Conservation (phyloP, 78 protist genomes). For the Parvularia atlantis region DNA sequence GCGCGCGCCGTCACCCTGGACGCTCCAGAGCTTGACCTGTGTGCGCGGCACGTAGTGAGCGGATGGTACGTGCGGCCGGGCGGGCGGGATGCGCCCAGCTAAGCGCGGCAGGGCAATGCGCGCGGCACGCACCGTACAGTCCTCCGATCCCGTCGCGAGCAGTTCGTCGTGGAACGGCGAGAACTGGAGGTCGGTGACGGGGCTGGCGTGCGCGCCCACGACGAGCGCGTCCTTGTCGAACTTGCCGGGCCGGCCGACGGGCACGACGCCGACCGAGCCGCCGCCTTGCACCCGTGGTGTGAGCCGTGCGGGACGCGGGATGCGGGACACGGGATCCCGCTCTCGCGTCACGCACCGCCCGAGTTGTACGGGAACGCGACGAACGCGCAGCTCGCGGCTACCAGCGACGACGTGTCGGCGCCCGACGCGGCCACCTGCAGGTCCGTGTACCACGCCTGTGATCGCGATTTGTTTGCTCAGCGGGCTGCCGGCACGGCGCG, state of each 20-base stretch:
- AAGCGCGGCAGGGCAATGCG: no score
- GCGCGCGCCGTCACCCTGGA: conserved; percentile 33
- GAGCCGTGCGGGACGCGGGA: no score
- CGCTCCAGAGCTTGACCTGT: no score
- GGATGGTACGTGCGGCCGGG: no score
- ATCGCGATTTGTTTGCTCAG: no score
- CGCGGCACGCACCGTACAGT: conserved; percentile 15
- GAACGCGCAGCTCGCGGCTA: conserved; percentile 14
- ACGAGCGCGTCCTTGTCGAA: not conserved
- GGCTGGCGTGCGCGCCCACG: conserved; percentile 24
- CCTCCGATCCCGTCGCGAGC: conserved; percentile 44
- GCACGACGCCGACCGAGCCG: conserved; percentile 7
- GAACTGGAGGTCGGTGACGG: conserved; percentile 36
- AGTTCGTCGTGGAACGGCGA: conserved; percentile 40
- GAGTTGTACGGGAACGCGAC: conserved; percentile 27
- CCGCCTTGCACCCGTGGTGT: no score
- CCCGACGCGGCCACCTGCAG: not conserved
- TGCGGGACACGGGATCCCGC: no score
- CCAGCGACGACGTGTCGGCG: not conserved
- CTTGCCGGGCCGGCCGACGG: not conserved
- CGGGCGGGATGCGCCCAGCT: no score
- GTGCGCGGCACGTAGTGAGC: no score
- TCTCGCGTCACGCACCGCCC: no score
- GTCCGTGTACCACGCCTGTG: conserved; percentile 1
- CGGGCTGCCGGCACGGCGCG: no score